phyloP scores from a whole-genome alignment of 2,329 filamentous ascomycete genomes.

The Paracoccidioides brasiliensis region DNA sequence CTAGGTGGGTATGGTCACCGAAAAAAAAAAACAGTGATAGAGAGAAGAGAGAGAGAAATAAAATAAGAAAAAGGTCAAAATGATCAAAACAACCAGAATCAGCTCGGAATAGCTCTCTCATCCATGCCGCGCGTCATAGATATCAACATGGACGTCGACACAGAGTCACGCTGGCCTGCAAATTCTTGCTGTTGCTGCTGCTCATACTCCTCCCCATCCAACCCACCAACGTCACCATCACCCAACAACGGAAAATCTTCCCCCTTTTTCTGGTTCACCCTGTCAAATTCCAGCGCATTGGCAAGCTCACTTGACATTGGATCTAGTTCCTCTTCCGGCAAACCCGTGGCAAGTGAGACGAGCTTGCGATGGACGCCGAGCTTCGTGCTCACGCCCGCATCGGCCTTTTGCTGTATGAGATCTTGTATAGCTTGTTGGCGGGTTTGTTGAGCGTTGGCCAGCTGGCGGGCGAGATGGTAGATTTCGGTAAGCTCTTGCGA shows the following conservation, averaged over 20 bases:
- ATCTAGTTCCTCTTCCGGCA: slow-evolving; percentile 36
- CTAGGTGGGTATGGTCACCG: too few relatives aligned
- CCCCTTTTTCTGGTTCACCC: slow-evolving; percentile 25
- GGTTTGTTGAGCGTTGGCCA: slow-evolving; percentile 22
- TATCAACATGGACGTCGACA: slow-evolving; percentile 11
- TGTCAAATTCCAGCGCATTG: slow-evolving; percentile 33
- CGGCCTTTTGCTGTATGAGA: slow-evolving; percentile 31
- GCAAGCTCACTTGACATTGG: slow-evolving; percentile 35
- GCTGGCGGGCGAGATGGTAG: slow-evolving; percentile 21
- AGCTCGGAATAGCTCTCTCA: slow-evolving; percentile 7
- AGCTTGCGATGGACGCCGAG: slow-evolving; percentile 36
- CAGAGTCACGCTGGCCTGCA: background rate
- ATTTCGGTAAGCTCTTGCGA: slow-evolving; percentile 19
- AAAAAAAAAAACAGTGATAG: too few relatives aligned
- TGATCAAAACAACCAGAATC: background rate
- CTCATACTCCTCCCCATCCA: slow-evolving; percentile 10
- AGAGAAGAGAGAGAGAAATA: background rate
- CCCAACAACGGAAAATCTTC: slow-evolving; percentile 5
- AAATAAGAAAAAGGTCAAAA: too few relatives aligned
- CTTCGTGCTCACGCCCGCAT: slow-evolving; percentile 34
- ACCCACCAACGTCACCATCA: background rate
- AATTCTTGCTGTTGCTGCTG: slow-evolving; percentile 14
- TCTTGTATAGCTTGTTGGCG: slow-evolving; percentile 27
- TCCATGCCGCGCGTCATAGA: slow-evolving; percentile 9
- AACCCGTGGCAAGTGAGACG: slow-evolving; percentile 34